Evolutionary conservation across 2,329 filamentous ascomycete genomes (phyloP), one percentile per base, ranked within the genome.

Genomic region (Trichoderma polysporum): DNA sequence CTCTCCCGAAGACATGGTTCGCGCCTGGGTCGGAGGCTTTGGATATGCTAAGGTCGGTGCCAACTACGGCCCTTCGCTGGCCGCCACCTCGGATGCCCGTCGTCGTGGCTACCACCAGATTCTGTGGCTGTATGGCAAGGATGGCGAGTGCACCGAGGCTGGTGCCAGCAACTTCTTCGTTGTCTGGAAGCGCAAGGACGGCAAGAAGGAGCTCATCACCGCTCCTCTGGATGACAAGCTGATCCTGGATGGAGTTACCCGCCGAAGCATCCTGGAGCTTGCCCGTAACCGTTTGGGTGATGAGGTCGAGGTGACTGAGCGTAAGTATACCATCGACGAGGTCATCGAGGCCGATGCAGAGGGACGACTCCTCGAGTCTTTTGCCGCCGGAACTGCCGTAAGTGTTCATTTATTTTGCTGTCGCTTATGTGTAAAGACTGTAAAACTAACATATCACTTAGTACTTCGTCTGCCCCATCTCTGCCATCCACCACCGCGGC

Each of bases 91-190:
- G 19, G 91, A 94, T 77, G 94, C 94, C 3, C 82, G 88, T 66
- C 82, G 81, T 12, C 81, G 86, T 47, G 94, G 94, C 0, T 97
- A 88, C 79, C 87, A 94, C 75, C 94, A 97, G 84, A 90, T 97
- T 66, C 85, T 97, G n/a, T 97, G 94, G 94, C 85, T 97, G 59
- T 95, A 97, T 74, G 93, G 93, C 1, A 79, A 86, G 47, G 85
- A 94, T 72, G 87, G 86, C 61, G 87, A 88, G 75, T 93, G 96
- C 70, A 97, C 94, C 2, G 94, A 97, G 82, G 94, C 94, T 2
- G 94, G 94, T 4, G 94, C 93, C 13, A 92, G 88, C 74, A 97
- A 97, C 80, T 97, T 97, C 81, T 97, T 97, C 75, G 83, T 97
- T 8, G 82, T 97, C 13, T 93, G 91, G 91, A 85, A 84, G 75